These are phyloP conservation scores for Ephemerocybe angulata DNA, from an alignment of 768 basidiomycete genomes.

Conservation along the genomic window DNA sequence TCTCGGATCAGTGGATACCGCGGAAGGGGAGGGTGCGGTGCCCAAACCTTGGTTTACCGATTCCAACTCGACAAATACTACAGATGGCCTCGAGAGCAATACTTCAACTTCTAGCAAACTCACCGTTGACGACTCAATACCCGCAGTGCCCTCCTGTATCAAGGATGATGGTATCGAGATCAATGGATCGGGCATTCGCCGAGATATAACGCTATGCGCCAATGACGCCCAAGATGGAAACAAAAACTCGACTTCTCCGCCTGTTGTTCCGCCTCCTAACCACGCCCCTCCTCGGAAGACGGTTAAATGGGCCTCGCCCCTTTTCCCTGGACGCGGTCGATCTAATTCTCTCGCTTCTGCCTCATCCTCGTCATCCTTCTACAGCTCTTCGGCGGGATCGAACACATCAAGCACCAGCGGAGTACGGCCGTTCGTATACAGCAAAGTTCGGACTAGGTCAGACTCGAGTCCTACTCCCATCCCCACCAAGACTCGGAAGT, in stretches of 20 bases:
- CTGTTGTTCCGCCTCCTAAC: background rate
- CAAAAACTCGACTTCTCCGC: background rate
- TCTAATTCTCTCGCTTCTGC: background rate
- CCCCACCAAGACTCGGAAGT: background rate
- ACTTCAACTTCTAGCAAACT: background rate
- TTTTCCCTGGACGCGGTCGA: background rate
- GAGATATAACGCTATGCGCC: background rate
- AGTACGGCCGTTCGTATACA: background rate
- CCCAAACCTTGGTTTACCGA: background rate
- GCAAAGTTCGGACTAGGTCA: conserved; percentile 1
- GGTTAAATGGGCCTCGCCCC: conserved; percentile 7
- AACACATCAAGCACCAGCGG: background rate
- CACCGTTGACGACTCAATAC: background rate
- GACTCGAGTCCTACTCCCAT: conserved; percentile 2
- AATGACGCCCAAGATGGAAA: background rate
- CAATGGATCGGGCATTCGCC: too few species aligned
- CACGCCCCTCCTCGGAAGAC: background rate
- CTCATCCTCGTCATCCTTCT: background rate
- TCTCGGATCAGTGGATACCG: conserved; percentile 29
- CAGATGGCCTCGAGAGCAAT: background rate
- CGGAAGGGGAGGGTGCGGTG: conserved; percentile 12
- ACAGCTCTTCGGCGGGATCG: background rate
- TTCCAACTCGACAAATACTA: background rate
- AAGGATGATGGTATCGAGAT: background rate
- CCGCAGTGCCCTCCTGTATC: background rate